phyloP scores from a whole-genome alignment of 1,284 basidiomycete genomes.

The Apiotrichum laibachii region DNA sequence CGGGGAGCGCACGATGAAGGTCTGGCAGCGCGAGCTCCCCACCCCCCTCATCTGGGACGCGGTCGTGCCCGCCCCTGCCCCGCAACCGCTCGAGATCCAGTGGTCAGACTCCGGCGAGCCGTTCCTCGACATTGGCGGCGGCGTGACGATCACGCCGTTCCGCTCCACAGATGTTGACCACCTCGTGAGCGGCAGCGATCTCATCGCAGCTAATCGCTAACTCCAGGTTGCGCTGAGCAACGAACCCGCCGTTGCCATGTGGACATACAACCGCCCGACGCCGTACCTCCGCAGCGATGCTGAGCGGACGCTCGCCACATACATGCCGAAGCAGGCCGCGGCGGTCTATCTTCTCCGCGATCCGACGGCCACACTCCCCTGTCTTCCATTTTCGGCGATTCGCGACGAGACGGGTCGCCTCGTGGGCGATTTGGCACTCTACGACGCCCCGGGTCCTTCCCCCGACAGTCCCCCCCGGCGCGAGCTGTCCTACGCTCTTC shows the following conservation, averaged over 20 bases:
- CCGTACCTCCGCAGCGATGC: neutral
- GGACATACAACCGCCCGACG: conserved; percentile 1
- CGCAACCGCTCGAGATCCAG: neutral
- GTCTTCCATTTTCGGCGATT: conserved; percentile 2
- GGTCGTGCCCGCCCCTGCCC: neutral
- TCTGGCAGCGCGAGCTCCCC: neutral
- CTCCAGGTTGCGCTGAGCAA: conserved; percentile 5
- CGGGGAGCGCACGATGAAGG: neutral
- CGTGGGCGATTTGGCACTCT: conserved; percentile 1
- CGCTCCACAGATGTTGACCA: neutral
- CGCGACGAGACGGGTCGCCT: neutral
- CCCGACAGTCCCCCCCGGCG: neutral
- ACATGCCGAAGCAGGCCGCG: neutral
- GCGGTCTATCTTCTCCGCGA: neutral
- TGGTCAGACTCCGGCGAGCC: neutral
- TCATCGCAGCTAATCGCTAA: neutral
- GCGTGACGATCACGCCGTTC: conserved; percentile 5
- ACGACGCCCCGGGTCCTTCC: no score
- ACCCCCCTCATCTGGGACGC: neutral
- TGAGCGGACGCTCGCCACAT: neutral
- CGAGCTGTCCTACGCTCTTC: conserved; percentile 1
- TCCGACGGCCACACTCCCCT: neutral
- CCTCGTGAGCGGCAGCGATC: no score
- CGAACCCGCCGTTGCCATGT: neutral
- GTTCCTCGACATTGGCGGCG: neutral